phyloP scores from a whole-genome alignment of 768 basidiomycete genomes.

The Mycena maculata region DNA sequence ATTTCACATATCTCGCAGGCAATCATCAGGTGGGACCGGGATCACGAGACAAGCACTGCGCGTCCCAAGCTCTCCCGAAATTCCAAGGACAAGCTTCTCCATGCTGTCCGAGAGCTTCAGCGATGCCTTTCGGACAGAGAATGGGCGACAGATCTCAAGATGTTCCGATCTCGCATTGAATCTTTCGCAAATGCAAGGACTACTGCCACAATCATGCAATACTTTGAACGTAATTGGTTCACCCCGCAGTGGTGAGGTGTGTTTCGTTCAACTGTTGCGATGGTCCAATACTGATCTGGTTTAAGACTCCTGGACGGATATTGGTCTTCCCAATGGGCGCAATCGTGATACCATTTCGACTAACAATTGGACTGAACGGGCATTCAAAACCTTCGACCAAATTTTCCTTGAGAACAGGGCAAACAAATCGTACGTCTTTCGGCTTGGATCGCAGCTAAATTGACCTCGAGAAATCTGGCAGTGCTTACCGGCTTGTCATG shows the following conservation, averaged over 20 bases:
- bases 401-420: slow-evolving; percentile 30
- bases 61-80: slow-evolving; percentile 4
- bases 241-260: slow-evolving; percentile 25
- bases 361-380: slow-evolving; percentile 33
- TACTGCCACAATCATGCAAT: slow-evolving; percentile 8
- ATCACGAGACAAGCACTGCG: slow-evolving; percentile 5
- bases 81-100: slow-evolving; percentile 9
- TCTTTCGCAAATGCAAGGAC: slow-evolving; percentile 1
- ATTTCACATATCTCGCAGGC: neutral
- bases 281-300: neutral
- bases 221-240: slow-evolving; percentile 33
- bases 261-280: neutral
- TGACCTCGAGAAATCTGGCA: neutral
- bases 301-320: slow-evolving; percentile 28
- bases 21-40: slow-evolving; percentile 21
- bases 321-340: slow-evolving; percentile 24
- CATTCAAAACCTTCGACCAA: slow-evolving; percentile 33
- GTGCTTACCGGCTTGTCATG: slow-evolving; percentile 23
- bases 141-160: neutral
- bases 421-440: slow-evolving; percentile 22
- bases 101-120: slow-evolving; percentile 19
- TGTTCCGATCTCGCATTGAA: neutral
- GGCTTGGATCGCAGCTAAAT: neutral
- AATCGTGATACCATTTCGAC: slow-evolving; percentile 29
- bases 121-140: neutral